Conservation (phyloP, 257 asterid species). For the Penstemon newberryi region DNA sequence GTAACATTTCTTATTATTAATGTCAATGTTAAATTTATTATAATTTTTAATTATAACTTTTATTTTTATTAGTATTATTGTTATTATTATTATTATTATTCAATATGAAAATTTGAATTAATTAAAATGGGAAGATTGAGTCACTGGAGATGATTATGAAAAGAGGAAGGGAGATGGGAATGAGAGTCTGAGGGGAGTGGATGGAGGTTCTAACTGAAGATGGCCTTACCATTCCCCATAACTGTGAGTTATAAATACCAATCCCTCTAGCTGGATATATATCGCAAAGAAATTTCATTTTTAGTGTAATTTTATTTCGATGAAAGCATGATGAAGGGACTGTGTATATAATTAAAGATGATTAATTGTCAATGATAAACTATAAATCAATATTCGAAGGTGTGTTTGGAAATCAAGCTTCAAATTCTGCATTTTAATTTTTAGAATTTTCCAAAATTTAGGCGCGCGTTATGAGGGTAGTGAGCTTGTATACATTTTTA, state of each 20-base stretch:
- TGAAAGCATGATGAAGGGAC: slow-evolving; percentile 85
- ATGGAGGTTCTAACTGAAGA: no score
- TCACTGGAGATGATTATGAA: no score
- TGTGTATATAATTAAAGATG: slow-evolving; percentile 63
- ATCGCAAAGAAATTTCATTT: slow-evolving; percentile 78
- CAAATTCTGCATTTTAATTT: slow-evolving; percentile 67
- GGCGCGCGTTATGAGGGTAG: neutral
- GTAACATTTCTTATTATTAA: no score
- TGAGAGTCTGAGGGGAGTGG: no score
- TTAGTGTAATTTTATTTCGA: slow-evolving; percentile 81
- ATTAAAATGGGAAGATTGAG: no score
- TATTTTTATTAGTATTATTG: no score
- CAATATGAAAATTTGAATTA: no score
- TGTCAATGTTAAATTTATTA: no score
- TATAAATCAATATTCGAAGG: slow-evolving; percentile 98
- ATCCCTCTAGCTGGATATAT: slow-evolving; percentile 83
- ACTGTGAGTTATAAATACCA: slow-evolving; percentile 92
- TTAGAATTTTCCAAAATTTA: neutral
- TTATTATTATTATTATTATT: no score
- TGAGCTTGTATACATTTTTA: neutral
- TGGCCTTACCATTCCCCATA: slow-evolving; percentile 88
- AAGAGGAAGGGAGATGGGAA: no score
- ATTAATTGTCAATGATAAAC: slow-evolving; percentile 79
- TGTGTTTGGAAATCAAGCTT: slow-evolving; percentile 82
- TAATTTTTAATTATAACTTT: no score